Conservation (phyloP, 2,329 filamentous ascomycete species). For the Trichothecium sympodiale region DNA sequence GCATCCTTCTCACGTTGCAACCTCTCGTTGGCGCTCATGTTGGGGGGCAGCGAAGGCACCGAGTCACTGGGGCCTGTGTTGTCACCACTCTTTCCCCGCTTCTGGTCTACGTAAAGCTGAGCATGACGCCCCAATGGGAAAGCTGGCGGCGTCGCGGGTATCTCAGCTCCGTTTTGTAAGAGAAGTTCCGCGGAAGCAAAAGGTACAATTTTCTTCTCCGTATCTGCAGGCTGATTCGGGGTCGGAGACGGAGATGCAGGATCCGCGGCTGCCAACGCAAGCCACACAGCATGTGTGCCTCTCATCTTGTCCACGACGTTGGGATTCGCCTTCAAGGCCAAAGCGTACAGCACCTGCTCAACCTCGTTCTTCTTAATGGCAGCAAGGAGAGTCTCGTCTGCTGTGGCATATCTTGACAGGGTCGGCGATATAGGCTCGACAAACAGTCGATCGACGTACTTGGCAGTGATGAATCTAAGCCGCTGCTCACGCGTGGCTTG, state of each 20-base stretch:
- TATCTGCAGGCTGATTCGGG: conserved; percentile 28
- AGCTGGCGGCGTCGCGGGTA: conserved; percentile 63
- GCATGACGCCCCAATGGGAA: conserved; percentile 77
- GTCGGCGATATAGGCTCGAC: conserved; percentile 69
- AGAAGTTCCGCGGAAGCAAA: conserved; percentile 89
- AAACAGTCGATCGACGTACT: conserved; percentile 78
- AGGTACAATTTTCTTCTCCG: conserved; percentile 45
- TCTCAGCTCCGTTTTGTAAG: conserved; percentile 85
- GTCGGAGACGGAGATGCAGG: conserved; percentile 62
- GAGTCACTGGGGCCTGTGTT: conserved; percentile 41
- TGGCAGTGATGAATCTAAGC: conserved; percentile 87
- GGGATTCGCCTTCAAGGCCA: conserved; percentile 77
- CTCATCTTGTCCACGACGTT: conserved; percentile 80
- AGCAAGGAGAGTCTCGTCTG: conserved; percentile 82
- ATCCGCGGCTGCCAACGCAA: conserved; percentile 86
- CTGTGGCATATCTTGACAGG: conserved; percentile 61
- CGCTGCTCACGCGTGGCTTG: conserved; percentile 81
- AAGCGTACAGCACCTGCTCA: conserved; percentile 79
- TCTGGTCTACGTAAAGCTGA: conserved; percentile 76
- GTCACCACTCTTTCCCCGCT: conserved; percentile 36
- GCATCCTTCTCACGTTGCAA: conserved; percentile 53
- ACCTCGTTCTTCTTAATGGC: conserved; percentile 96
- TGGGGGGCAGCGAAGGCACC: conserved; percentile 47
- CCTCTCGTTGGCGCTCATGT: conserved; percentile 31
- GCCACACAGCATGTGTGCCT: conserved; percentile 78